phyloP scores from a whole-genome alignment of 2,329 filamentous ascomycete species.

The Neonectria ditissima region DNA sequence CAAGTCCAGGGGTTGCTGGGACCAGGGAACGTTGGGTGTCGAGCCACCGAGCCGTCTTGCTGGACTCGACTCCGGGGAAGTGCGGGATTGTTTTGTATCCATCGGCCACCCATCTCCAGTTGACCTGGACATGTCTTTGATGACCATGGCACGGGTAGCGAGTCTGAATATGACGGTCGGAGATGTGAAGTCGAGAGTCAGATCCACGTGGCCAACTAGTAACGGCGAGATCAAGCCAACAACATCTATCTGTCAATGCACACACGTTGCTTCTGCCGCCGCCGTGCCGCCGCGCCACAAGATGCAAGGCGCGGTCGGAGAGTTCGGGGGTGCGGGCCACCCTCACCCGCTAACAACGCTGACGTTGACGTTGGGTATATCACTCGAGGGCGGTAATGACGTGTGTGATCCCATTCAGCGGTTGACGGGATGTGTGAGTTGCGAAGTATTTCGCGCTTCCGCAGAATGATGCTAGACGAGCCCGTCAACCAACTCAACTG shows the following conservation, averaged over 20 bases:
- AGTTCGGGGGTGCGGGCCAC: constrained; percentile 22
- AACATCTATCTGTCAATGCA: neutral
- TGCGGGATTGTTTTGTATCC: constrained; percentile 7
- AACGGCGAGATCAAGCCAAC: neutral
- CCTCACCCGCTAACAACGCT: constrained; percentile 9
- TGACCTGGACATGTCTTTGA: neutral
- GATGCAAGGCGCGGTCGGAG: constrained; percentile 3
- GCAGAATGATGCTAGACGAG: neutral
- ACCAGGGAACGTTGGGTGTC: neutral
- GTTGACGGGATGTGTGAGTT: constrained; percentile 1
- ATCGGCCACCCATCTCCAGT: constrained; percentile 14
- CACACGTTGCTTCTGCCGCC: constrained; percentile 10
- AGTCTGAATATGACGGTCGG: neutral
- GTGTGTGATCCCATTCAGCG: constrained; percentile 1
- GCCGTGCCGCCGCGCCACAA: constrained; percentile 18
- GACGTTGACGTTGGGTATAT: constrained; percentile 13
- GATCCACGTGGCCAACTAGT: neutral
- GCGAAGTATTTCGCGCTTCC: neutral
- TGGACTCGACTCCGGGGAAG: constrained; percentile 1
- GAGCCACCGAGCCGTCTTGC: neutral
- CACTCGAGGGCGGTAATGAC: neutral
- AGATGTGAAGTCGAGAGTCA: neutral
- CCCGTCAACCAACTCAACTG: neutral
- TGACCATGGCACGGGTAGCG: neutral
- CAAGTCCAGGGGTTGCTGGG: constrained; percentile 1